Base-by-base conservation (phyloP, 257 asterid species). In the Nyctanthes arbortristis region DNA sequence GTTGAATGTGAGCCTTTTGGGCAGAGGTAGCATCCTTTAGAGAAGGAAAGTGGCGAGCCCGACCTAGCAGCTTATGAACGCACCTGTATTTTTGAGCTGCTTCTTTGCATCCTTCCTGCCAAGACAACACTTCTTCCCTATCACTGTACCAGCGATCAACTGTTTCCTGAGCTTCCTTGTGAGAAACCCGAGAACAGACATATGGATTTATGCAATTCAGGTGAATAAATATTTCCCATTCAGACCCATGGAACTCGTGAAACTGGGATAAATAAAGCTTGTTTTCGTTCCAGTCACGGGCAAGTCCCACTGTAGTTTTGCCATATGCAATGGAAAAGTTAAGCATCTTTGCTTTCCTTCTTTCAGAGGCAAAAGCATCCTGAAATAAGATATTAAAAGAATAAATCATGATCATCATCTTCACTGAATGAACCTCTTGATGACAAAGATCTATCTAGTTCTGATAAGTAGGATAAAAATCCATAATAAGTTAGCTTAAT, bases 331-430 rank as follows among this genome's bases (percentile, higher is more conserved):
- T 93, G 77, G 98, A 93, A 71, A 93, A 93, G 79, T 93, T 93
- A 10, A 93, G 98, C 98, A 93, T 93, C 89, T 93, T 93, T 47
- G 98, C 98, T 81, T 88, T 93, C 80, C 98, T 88, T 82, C 97
- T 87, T 87, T 90, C 98, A 72, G 98, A 83, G 34, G 91, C 96
- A 82, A 90, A 92, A 37, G 95, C 91, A 81, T 92, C 97, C 98
- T 93, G 83, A 45, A 74, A 55, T 31, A 63, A 57, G 52, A 77
- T 54, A 29, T 22, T n/a, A n/a, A n/a, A n/a, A n/a, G n/a, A n/a
- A n/a, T n/a, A n/a, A n/a, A n/a, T n/a, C n/a, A n/a, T n/a, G n/a
- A n/a, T n/a, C 28, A n/a, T 32, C 10, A 4, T 31, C 70, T 67
- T 57, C 60, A 32, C 37, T 40, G 52, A 65, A 70, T 59, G 66